Conservation (phyloP, 2,329 filamentous ascomycete genomes). For the Beauveria caledonica region DNA sequence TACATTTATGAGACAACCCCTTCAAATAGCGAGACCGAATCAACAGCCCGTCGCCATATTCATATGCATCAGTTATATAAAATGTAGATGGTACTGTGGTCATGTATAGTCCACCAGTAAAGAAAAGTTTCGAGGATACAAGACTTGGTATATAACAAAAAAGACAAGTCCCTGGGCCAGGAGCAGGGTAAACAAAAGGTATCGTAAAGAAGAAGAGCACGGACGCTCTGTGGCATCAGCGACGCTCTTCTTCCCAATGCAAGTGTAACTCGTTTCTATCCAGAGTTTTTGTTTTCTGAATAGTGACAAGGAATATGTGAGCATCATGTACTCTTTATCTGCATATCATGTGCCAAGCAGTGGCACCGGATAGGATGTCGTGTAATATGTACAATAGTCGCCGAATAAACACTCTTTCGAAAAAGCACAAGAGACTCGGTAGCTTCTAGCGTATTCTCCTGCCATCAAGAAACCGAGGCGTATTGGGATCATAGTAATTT, state of each 20-base stretch:
- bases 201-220: background rate
- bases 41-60: too few species aligned
- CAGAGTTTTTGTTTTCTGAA: background rate
- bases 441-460: conserved; percentile 33
- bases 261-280: background rate
- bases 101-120: background rate
- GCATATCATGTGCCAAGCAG: background rate
- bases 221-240: background rate
- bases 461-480: conserved; percentile 49
- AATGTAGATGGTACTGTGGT: background rate
- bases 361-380: background rate
- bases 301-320: background rate
- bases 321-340: background rate
- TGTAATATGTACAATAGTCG: conserved; percentile 1
- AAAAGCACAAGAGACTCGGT: background rate
- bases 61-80: background rate
- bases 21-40: background rate
- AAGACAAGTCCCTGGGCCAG: background rate
- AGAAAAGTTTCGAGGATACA: background rate
- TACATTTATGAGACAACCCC: too few species aligned
- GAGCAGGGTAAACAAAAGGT: background rate
- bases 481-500: conserved; percentile 42
- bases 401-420: background rate
- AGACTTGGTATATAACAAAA: conserved; percentile 4
- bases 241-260: background rate